phyloP scores from a whole-genome alignment of 495 filamentous ascomycete genomes.

The Astrothelium subdiscretum region DNA sequence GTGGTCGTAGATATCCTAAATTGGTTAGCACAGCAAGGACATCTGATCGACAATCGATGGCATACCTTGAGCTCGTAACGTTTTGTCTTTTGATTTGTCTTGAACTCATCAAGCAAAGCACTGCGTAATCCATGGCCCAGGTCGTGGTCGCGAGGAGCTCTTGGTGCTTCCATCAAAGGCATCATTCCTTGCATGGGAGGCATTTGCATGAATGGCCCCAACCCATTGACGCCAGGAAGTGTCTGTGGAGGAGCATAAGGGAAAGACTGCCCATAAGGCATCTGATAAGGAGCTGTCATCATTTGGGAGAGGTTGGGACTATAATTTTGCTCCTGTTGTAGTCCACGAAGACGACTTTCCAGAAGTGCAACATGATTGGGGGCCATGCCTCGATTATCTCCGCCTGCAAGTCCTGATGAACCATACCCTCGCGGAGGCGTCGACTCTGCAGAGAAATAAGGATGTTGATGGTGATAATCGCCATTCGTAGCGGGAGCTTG shows the following conservation, averaged over 20 bases:
- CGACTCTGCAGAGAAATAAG: background rate
- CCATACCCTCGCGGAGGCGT: background rate
- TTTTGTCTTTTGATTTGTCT: slow-evolving; percentile 47
- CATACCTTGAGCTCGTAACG: slow-evolving; percentile 16
- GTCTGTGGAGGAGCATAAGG: background rate
- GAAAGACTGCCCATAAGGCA: background rate
- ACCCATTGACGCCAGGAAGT: background rate
- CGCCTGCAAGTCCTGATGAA: background rate
- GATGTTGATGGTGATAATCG: background rate
- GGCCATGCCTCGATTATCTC: background rate
- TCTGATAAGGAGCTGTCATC: background rate
- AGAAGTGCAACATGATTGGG: background rate
- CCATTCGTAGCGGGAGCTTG: background rate
- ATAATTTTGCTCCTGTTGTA: background rate
- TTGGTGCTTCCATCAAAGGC: slow-evolving; percentile 33
- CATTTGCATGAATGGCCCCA: background rate
- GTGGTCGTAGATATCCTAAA: slow-evolving; percentile 84
- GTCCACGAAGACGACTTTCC: background rate
- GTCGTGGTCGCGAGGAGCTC: slow-evolving; percentile 53
- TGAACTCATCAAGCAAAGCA: slow-evolving; percentile 67
- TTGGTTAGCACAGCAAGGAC: slow-evolving; percentile 53
- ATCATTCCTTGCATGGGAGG: slow-evolving; percentile 4
- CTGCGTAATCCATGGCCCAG: slow-evolving; percentile 55
- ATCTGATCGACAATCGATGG: background rate
- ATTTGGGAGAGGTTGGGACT: background rate